Evolutionary conservation across 1,284 basidiomycete genomes (phyloP).

Genomic region (Omphalotus olearius): DNA sequence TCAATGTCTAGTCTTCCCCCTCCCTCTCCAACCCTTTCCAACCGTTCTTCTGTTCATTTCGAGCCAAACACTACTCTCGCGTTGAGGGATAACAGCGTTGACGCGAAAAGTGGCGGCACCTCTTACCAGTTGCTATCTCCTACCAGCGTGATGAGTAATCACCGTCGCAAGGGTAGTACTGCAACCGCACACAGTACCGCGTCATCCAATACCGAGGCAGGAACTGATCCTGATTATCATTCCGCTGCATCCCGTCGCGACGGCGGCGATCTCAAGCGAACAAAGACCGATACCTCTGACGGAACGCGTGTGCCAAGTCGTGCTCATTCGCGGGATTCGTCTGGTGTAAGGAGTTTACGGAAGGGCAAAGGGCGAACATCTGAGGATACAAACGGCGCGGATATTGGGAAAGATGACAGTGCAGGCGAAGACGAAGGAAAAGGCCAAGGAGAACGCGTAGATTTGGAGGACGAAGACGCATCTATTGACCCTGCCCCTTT

Average conservation of each 20-base stretch:
- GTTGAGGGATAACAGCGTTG: conserved; percentile 70
- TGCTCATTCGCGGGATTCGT: conserved; percentile 3
- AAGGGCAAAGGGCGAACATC: conserved; percentile 5
- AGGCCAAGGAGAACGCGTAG: conserved; percentile 16
- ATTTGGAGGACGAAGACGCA: conserved; percentile 46
- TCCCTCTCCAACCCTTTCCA: conserved; percentile 47
- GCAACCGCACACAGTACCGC: conserved; percentile 27
- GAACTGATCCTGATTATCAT: conserved; percentile 27
- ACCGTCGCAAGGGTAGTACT: conserved; percentile 47
- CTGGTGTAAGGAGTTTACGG: neutral
- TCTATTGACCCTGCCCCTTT: conserved; percentile 72
- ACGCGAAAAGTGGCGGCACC: conserved; percentile 48
- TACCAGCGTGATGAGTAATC: conserved; percentile 24
- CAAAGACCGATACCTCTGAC: conserved; percentile 15
- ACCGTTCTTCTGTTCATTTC: conserved; percentile 56
- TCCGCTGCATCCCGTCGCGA: conserved; percentile 26
- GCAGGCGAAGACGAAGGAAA: conserved; percentile 9
- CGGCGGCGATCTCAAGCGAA: conserved; percentile 20
- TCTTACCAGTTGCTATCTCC: conserved; percentile 56
- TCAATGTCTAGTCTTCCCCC: conserved; percentile 16
- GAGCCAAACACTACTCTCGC: conserved; percentile 45
- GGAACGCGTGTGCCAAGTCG: conserved; percentile 9
- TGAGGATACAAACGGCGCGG: neutral
- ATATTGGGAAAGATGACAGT: neutral
- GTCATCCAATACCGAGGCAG: conserved; percentile 27